These are phyloP conservation scores for Fusarium mexicanum DNA, from an alignment of 2,329 filamentous ascomycete genomes.

Conservation along the genomic window DNA sequence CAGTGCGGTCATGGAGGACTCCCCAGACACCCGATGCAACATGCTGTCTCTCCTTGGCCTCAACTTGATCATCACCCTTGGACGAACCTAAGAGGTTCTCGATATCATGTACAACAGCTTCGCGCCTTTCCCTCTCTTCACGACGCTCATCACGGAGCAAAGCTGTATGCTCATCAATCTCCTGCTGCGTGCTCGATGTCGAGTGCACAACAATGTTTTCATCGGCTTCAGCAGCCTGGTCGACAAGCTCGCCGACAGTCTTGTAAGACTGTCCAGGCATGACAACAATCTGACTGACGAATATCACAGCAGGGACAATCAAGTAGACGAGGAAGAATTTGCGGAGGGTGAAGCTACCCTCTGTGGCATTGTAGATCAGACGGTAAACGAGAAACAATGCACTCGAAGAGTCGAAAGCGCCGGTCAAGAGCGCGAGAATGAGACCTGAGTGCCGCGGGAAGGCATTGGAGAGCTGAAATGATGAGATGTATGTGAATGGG, in stretches of 20 bases:
- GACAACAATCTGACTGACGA: conserved; percentile 72
- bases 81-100: conserved; percentile 75
- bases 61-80: conserved; percentile 69
- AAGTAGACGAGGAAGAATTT: conserved; percentile 80
- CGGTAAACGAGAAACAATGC: conserved; percentile 81
- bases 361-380: conserved; percentile 70
- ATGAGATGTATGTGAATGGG: conserved; percentile 83
- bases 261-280: conserved; percentile 84
- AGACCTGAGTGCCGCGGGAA: conserved; percentile 80
- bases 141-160: conserved; percentile 66
- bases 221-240: conserved; percentile 69
- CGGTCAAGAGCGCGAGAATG: conserved; percentile 82
- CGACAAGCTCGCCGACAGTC: conserved; percentile 83
- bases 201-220: conserved; percentile 43
- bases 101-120: conserved; percentile 74
- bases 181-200: conserved; percentile 31
- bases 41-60: conserved; percentile 75
- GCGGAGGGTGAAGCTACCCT: conserved; percentile 65
- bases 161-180: conserved; percentile 66
- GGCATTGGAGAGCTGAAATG: conserved; percentile 85
- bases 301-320: conserved; percentile 72
- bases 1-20: conserved; percentile 78
- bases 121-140: conserved; percentile 67
- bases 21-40: conserved; percentile 84
- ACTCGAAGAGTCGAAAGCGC: conserved; percentile 85